Base-by-base conservation (phyloP, 2,329 filamentous ascomycete genomes). In the Calonectria honghensis region DNA sequence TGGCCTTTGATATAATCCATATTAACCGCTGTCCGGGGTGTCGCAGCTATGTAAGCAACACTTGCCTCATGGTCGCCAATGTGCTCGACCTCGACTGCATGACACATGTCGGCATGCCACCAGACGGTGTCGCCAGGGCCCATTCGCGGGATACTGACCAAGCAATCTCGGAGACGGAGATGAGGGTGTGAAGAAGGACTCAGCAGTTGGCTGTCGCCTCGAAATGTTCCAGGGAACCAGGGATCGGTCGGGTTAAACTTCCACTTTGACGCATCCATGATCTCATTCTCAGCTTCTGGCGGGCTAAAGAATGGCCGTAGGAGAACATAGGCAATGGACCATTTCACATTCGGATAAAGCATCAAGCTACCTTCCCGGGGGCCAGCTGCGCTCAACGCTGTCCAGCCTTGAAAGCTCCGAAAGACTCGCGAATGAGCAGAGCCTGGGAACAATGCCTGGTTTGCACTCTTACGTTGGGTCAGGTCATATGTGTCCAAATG, bases 71-170 rank as follows among this genome's bases (percentile, higher is more conserved):
- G 32, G 24, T 69, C 67, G 16, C 67, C 51, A 24, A 9, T 32
- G 31, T 69, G 67, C 35, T 69, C 66, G 1, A 45, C 35, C 27
- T 69, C 66, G 14, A 69, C 51, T 24, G 66, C 66, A 51, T 69
- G 50, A 16, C 66, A 69, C 66, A 69, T 69, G 37, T 69, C 66
- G 5, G 66, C 66, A 48, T 69, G 66, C 66, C 66, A 69, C 66
- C 66, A 69, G n/a, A 69, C 31, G 4, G 66, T 69, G 45, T 69
- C 50, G 6, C 66, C 66, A 31, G 66, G 32, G 27, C 35, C 37
- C 50, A 59, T 41, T 7, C 16, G 24, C 29, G 51, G 66, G 20
- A 69, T 59, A 29, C 66, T 59, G 27, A 69, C 66, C 24, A 69
- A 37, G 24, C 50, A 59, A 20, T 69, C 66, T n/a, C 27, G 32